Conservation (phyloP, 169 alveolate genomes). For the Babesia sp. region DNA sequence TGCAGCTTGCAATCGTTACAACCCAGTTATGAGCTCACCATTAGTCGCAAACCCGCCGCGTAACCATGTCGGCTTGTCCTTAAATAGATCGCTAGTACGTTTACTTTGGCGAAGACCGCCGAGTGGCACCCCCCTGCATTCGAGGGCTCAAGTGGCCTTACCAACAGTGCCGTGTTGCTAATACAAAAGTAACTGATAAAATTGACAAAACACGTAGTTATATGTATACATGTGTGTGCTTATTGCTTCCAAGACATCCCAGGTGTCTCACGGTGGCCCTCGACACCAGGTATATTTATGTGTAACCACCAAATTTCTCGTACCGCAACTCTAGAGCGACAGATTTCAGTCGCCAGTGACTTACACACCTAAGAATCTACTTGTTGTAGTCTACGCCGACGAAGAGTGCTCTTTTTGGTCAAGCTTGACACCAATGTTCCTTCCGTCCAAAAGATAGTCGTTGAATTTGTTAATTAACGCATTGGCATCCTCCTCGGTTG, state of each 20-base stretch:
- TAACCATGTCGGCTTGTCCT: not conserved
- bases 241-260: not conserved
- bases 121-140: constrained; percentile 8
- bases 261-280: not conserved
- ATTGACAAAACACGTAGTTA: not conserved
- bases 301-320: not conserved
- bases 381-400: not conserved
- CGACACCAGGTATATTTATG: not conserved
- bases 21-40: not conserved
- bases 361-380: not conserved
- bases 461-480: constrained; percentile 48
- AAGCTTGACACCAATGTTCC: constrained; percentile 50
- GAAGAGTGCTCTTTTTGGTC: not conserved
- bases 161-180: not conserved
- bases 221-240: not conserved
- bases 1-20: not conserved
- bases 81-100: not conserved
- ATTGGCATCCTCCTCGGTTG: constrained; percentile 52
- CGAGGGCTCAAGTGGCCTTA: not conserved
- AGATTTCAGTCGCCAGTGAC: not conserved
- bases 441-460: constrained; percentile 61
- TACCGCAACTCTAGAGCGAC: not conserved
- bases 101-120: not conserved
- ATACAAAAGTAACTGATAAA: not conserved
- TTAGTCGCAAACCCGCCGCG: not conserved